Percentiles rank a stretch among this genome's conserved stretches.
phyloP scores from a whole-genome alignment of 805 yeast species.

The Monosporozyma solicola region DNA sequence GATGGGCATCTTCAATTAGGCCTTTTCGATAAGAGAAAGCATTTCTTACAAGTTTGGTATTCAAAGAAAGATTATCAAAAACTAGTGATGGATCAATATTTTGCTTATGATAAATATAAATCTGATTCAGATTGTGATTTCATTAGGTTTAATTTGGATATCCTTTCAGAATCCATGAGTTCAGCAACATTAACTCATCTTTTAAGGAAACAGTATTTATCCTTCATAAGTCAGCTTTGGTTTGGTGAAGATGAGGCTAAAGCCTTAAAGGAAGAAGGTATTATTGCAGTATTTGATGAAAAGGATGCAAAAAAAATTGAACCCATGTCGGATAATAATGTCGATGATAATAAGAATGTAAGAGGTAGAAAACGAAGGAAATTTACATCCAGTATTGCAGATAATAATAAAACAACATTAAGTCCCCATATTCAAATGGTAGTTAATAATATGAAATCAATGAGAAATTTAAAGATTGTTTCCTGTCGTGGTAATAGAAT shows the following conservation, averaged over 20 bases:
- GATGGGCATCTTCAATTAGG: slow-evolving; percentile 13
- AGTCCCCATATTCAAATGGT: not conserved
- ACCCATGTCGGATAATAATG: too few species aligned
- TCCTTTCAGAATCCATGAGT: not conserved
- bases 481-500: slow-evolving; percentile 14
- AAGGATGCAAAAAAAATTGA: not conserved
- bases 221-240: slow-evolving; percentile 2
- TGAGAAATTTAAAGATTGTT: slow-evolving; percentile 17
- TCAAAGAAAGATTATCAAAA: slow-evolving; percentile 17
- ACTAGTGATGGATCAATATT: slow-evolving; percentile 13
- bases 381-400: not conserved
- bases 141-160: not conserved
- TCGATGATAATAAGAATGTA: not conserved
- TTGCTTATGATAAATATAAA: slow-evolving; percentile 4
- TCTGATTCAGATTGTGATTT: slow-evolving; percentile 1
- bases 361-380: not conserved
- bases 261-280: not conserved
- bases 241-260: not conserved
- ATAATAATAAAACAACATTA: not conserved
- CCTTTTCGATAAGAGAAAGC: slow-evolving; percentile 12
- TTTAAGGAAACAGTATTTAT: slow-evolving; percentile 5
- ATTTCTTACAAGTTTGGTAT: slow-evolving; percentile 24
- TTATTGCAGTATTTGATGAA: not conserved
- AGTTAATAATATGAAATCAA: slow-evolving; percentile 8
- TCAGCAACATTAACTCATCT: not conserved